Base-by-base conservation (phyloP, 768 basidiomycete genomes). In the Tricholoma bakamatsutake region DNA sequence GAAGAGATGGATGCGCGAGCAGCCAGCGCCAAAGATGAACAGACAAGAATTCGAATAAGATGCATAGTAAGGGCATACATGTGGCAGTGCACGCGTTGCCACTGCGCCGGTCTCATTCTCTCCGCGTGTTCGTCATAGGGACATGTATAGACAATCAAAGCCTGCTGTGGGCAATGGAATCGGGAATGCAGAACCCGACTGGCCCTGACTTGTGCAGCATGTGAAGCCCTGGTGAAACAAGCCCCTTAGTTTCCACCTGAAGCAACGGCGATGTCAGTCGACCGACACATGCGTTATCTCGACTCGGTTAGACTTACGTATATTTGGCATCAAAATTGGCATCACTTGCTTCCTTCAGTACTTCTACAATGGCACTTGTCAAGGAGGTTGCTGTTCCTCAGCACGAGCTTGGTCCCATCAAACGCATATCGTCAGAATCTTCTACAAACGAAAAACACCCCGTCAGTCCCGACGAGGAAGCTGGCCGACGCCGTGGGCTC, bases 351-450 rank as follows among this genome's bases (percentile, higher is more conserved):
- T 5, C n/a, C 28, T 30, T 18, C 39, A 40, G 52, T 24, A 57
- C 21, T 47, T 46, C 48, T 40, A 24, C 17, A 40, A 45, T 52
- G 58, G 57, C 60, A 24, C 49, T 58, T 28, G 33, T 57, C 34
- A 54, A 49, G 37, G 31, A 50, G 1, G 54, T 61, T 34, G 54
- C 54, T 5, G 21, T 56, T 34, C n/a, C 50, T 27, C 58, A 54
- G 42, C 52, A 49, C 28, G 53, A 61, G 11, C 59, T 53, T 11
- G 60, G 54, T 13, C 47, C 55, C 5, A 49, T 63, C 47, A 61
- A 61, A 34, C 67, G 64, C 50, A 51, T 54, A n/a, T 65, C 63
- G 9, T 52, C 58, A 9, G 64, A 64, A 37, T 64, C 64, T 28
- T 54, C 63, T 24, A 40, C 58, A 5, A 64, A 62, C 45, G 67